These are phyloP conservation scores for Trichoderma sp. DNA, from an alignment of 2,329 filamentous ascomycete species.

Conservation along the genomic window DNA sequence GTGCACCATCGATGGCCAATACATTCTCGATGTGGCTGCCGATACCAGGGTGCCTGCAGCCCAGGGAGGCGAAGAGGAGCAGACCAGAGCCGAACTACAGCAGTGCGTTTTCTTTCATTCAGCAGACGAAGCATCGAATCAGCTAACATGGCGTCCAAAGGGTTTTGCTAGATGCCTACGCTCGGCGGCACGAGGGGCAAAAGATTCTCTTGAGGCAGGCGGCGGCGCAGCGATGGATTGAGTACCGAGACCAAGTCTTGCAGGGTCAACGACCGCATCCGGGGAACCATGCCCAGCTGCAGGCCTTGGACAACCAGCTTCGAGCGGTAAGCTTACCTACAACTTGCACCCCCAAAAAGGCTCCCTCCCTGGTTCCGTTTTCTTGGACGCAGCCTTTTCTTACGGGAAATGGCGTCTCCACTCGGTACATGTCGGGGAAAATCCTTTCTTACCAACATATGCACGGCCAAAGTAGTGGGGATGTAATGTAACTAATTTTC, in stretches of 20 bases:
- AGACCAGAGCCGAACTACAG: slow-evolving; percentile 60
- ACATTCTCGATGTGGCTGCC: slow-evolving; percentile 63
- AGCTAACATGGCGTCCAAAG: slow-evolving; percentile 34
- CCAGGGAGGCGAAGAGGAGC: slow-evolving; percentile 55
- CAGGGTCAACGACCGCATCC: slow-evolving; percentile 50
- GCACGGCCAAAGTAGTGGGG: background rate
- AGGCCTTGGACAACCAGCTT: slow-evolving; percentile 56
- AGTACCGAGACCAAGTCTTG: slow-evolving; percentile 52
- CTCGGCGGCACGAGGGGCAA: slow-evolving; percentile 61
- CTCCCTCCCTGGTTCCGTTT: background rate
- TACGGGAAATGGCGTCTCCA: background rate
- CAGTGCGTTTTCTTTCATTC: slow-evolving; percentile 46
- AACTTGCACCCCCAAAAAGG: background rate
- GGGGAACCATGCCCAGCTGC: slow-evolving; percentile 48
- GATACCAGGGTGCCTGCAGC: slow-evolving; percentile 58
- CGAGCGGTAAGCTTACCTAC: slow-evolving; percentile 46
- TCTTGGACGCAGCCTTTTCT: background rate
- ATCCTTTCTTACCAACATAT: slow-evolving; percentile 1
- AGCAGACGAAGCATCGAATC: background rate
- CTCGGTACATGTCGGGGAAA: slow-evolving; percentile 1
- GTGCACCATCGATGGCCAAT: slow-evolving; percentile 60
- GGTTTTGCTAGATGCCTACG: slow-evolving; percentile 58
- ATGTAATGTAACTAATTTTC: background rate
- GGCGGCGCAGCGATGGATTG: slow-evolving; percentile 60
- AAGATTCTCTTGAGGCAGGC: slow-evolving; percentile 63